Conservation (phyloP, 208 protist species). For the Endotrypanum monterogeii region DNA sequence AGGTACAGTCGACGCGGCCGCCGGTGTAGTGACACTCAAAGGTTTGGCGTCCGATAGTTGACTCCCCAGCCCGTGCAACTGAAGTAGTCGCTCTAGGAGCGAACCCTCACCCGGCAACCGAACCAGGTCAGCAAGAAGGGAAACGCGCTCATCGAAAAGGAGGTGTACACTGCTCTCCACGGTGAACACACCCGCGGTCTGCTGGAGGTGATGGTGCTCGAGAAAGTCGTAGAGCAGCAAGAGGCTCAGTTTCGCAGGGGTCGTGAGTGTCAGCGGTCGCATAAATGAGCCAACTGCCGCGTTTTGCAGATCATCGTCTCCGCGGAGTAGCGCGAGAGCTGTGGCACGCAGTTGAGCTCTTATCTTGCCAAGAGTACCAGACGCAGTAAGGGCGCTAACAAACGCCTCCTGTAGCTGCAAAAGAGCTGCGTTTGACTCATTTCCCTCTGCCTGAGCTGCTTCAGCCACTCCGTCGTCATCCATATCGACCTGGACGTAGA, state of each 20-base stretch:
- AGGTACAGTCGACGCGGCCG: neutral
- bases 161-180: constrained; percentile 48
- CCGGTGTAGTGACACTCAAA: neutral
- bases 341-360: constrained; percentile 74
- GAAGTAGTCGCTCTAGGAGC: constrained; percentile 41
- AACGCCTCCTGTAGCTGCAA: constrained; percentile 78
- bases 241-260: constrained; percentile 43
- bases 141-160: constrained; percentile 35
- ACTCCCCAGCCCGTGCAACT: neutral
- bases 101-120: constrained; percentile 33
- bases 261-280: constrained; percentile 19
- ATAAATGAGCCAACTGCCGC: constrained; percentile 42
- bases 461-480: constrained; percentile 25
- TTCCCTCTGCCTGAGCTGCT: constrained; percentile 30
- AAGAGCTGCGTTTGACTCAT: constrained; percentile 70
- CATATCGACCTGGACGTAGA: constrained; percentile 2
- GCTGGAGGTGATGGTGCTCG: constrained; percentile 38
- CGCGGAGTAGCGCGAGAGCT: constrained; percentile 66
- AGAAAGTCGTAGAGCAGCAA: constrained; percentile 83
- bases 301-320: constrained; percentile 49
- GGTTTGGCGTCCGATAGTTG: neutral
- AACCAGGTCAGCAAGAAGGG: constrained; percentile 56
- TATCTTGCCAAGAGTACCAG: constrained; percentile 69
- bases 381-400: constrained; percentile 56
- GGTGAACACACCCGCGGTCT: constrained; percentile 70